Evolutionary conservation across 805 yeast species (phyloP).

Genomic region (Metschnikowia hibisci): DNA sequence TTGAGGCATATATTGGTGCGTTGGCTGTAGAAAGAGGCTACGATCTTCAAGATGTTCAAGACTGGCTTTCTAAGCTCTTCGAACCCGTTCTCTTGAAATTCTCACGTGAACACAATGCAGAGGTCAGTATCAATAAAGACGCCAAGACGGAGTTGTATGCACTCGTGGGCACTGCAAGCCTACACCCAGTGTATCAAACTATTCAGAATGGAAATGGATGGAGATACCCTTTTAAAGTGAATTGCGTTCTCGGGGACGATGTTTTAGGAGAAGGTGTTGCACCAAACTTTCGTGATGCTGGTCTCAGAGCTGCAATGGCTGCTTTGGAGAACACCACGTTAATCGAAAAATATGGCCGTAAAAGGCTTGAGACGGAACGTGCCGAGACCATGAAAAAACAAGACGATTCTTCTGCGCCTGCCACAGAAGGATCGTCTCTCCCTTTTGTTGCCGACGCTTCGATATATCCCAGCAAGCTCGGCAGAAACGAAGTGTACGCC

Average conservation of each 20-base stretch:
- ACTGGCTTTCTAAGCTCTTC: constrained; percentile 55
- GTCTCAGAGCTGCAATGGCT: constrained; percentile 77
- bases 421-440: constrained; percentile 7
- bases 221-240: constrained; percentile 54
- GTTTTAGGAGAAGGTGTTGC: constrained; percentile 73
- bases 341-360: constrained; percentile 59
- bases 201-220: constrained; percentile 44
- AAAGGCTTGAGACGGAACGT: constrained; percentile 38
- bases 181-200: constrained; percentile 56
- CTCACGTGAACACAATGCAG: constrained; percentile 29
- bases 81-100: constrained; percentile 39
- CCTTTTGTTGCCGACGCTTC: constrained; percentile 29
- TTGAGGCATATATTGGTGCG: constrained; percentile 94
- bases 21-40: constrained; percentile 54
- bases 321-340: constrained; percentile 58
- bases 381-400: constrained; percentile 10
- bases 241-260: constrained; percentile 62
- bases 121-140: constrained; percentile 47
- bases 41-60: constrained; percentile 45
- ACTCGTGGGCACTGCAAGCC: constrained; percentile 69
- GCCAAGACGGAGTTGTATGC: constrained; percentile 81
- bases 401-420: not conserved
- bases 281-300: constrained; percentile 68
- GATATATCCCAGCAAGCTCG: constrained; percentile 28
- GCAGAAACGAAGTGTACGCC: constrained; percentile 40